Conservation (phyloP, 1,139 yeast genomes). For the Fermentozyma sake region DNA sequence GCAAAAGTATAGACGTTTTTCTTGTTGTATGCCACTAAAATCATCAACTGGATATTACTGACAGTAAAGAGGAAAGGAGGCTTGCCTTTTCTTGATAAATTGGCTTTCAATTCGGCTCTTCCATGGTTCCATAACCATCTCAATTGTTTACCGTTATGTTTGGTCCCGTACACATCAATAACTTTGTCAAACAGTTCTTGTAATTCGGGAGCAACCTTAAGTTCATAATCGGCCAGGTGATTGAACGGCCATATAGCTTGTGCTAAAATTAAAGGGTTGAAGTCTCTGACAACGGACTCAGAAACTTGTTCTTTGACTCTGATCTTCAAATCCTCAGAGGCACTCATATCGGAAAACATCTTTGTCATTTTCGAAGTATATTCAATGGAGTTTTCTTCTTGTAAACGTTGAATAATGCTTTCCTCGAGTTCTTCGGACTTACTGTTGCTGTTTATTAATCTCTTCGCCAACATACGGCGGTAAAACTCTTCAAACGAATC, state of each 20-base stretch:
- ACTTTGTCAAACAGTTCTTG: conserved; percentile 62
- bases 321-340: conserved; percentile 73
- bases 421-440: conserved; percentile 85
- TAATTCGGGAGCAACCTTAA: conserved; percentile 51
- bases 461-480: conserved; percentile 81
- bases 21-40: conserved; percentile 75
- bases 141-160: conserved; percentile 84
- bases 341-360: conserved; percentile 93
- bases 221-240: conserved; percentile 38
- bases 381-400: conserved; percentile 87
- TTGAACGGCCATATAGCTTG: conserved; percentile 87
- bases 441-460: conserved; percentile 82
- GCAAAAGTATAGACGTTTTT: conserved; percentile 53
- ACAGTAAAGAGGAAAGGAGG: conserved; percentile 81
- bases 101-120: conserved; percentile 90
- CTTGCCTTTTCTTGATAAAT: conserved; percentile 74
- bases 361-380: conserved; percentile 91
- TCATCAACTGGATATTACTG: conserved; percentile 82
- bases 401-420: conserved; percentile 76
- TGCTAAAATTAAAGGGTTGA: conserved; percentile 76
- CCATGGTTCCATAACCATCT: conserved; percentile 97
- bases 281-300: conserved; percentile 47
- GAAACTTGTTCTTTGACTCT: conserved; percentile 55
- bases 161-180: conserved; percentile 61
- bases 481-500: conserved; percentile 94